Evolutionary conservation across 441 rosid genomes (phyloP).

Genomic region (Eruca vesicaria): DNA sequence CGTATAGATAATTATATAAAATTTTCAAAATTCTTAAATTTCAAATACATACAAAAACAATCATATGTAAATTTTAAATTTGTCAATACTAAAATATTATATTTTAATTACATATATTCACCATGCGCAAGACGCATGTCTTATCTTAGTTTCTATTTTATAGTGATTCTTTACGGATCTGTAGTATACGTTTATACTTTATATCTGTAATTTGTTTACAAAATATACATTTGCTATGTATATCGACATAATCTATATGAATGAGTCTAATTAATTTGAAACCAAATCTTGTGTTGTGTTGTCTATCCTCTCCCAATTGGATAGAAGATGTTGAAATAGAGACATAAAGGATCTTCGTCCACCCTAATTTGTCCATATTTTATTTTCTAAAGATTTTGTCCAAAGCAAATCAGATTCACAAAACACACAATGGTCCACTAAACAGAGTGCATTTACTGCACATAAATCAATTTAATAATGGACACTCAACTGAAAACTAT

Average conservation of each 20-base stretch:
- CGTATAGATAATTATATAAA: too few relatives aligned
- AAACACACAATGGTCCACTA: conserved; percentile 35
- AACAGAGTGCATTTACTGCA: conserved; percentile 11
- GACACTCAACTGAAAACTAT: conserved; percentile 21
- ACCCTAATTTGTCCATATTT: conserved; percentile 4
- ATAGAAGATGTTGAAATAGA: conserved; percentile 2
- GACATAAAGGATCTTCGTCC: conserved; percentile 1
- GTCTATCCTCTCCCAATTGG: neutral
- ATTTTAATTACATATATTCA: too few relatives aligned
- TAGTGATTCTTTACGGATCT: neutral
- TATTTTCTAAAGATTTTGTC: conserved; percentile 11
- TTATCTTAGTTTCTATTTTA: neutral
- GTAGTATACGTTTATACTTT: neutral
- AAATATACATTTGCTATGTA: neutral
- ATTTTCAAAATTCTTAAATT: too few relatives aligned
- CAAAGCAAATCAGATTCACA: conserved; percentile 27
- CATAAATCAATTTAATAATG: conserved; percentile 5
- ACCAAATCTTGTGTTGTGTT: neutral
- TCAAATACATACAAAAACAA: too few relatives aligned
- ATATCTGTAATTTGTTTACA: too few relatives aligned
- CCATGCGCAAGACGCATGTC: too few relatives aligned
- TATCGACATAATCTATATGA: neutral
- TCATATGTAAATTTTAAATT: too few relatives aligned
- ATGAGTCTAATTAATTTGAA: neutral
- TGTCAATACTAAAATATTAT: too few relatives aligned